Base-by-base conservation (phyloP, 202 grass and related monocot species). In the Zizania palustris region DNA sequence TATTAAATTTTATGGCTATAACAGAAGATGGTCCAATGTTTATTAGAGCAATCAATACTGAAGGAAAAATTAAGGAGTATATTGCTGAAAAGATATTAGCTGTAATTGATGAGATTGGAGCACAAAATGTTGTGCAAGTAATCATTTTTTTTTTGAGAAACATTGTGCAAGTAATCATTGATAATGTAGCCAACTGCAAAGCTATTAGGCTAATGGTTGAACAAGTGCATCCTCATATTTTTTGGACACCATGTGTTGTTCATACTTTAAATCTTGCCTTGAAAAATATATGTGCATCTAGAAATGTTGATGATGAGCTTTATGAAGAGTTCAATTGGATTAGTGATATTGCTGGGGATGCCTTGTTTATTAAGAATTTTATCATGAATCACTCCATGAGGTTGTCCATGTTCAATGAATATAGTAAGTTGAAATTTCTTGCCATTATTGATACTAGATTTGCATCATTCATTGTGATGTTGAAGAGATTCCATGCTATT, bases 231-330 rank as follows among this genome's bases (percentile, higher is more conserved):
- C 13, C 16, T 0, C 39, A 54, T 20, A 76, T 71, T 63, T 70
- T 81, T 11, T 76, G 4, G 71, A 74, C 42, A 18, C 19, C 49
- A 42, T 63, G 34, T 15, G 50, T 68, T 16, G 19, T 87, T 4
- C 50, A 87, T 49, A 80, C 33, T 7, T 60, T 80, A 16, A 83
- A 88, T 19, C 56, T 64, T 68, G 68, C 9, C 7, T 69, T 75
- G 11, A 83, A 73, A 51, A 87, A 88, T 78, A 88, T 78, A 41
- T 61, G 22, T 57, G 80, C 8, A 14, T 0, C 5, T 9, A 60
- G 40, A 15, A 1, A 18, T 2, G 36, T 18, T 10, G 41, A 62
- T 6, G 57, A 75, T 7, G 9, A 34, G 9, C 2, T 1, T 22
- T 59, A 62, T 75, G 22, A 18, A 1, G 21, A 75, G 10, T 75